These are phyloP conservation scores for Camellia granthamiana DNA, from an alignment of 148 eudicot genomes.

Conservation along the genomic window DNA sequence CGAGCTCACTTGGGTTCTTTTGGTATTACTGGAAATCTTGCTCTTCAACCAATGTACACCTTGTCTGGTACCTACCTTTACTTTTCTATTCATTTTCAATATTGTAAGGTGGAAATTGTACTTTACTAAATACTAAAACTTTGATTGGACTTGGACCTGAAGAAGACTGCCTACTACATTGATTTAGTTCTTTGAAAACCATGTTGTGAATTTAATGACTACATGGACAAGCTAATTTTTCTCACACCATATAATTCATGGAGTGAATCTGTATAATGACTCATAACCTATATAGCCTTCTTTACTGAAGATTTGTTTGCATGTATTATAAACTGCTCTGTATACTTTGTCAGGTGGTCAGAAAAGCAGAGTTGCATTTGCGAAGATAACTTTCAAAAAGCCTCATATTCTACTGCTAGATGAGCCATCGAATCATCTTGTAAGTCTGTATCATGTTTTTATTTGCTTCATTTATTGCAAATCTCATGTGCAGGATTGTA, in stretches of 20 bases:
- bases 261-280: neutral
- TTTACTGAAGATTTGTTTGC: neutral
- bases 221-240: neutral
- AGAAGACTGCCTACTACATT: neutral
- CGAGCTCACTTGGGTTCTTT: conserved; percentile 94
- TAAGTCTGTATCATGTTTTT: conserved; percentile 38
- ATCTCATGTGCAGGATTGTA: neutral
- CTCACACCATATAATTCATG: neutral
- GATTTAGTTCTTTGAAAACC: neutral
- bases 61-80: conserved; percentile 66
- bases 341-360: conserved; percentile 83
- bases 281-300: neutral
- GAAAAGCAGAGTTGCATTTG: conserved; percentile 99
- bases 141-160: neutral
- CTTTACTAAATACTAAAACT: conserved; percentile 4
- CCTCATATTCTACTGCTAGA: conserved; percentile 92
- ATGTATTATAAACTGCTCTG: conserved; percentile 7
- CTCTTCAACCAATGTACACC: conserved; percentile 99
- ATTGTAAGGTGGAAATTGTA: neutral
- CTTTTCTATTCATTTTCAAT: neutral
- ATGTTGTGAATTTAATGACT: neutral
- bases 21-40: conserved; percentile 97
- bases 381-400: conserved; percentile 96
- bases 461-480: neutral
- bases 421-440: conserved; percentile 98